phyloP scores from a whole-genome alignment of 805 yeast genomes.

The Ogataea siamensis region DNA sequence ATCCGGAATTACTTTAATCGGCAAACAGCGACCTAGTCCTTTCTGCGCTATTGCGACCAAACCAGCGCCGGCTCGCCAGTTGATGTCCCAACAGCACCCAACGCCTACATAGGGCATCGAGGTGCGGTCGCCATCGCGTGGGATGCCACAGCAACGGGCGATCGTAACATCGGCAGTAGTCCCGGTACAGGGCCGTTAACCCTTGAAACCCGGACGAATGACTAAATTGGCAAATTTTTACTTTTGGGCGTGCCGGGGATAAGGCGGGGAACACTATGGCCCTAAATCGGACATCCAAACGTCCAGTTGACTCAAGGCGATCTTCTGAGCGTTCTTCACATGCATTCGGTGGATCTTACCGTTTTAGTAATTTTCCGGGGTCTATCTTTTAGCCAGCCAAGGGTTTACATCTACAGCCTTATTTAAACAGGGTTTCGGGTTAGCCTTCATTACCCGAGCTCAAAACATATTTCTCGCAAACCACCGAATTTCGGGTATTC shows the following conservation, averaged over 20 bases:
- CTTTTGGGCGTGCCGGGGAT: not conserved
- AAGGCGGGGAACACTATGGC: not conserved
- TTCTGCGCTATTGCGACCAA: no score
- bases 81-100: no score
- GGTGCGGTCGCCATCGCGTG: no score
- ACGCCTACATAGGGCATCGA: no score
- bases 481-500: no score
- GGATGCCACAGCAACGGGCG: no score
- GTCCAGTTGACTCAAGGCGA: not conserved
- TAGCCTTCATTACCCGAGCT: slow-evolving; percentile 8
- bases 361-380: not conserved
- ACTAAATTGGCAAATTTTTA: slow-evolving; percentile 3
- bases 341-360: not conserved
- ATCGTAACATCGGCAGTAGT: not conserved
- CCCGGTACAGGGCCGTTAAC: slow-evolving; percentile 8
- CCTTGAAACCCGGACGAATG: slow-evolving; percentile 5
- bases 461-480: not conserved
- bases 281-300: not conserved
- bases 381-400: not conserved
- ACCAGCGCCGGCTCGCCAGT: no score
- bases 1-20: not conserved
- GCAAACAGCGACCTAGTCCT: not conserved
- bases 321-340: no score
- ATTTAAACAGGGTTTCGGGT: no score
- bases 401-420: not conserved